Evolutionary conservation across 768 basidiomycete genomes (phyloP).

Genomic region (Coprinellus micaceus): DNA sequence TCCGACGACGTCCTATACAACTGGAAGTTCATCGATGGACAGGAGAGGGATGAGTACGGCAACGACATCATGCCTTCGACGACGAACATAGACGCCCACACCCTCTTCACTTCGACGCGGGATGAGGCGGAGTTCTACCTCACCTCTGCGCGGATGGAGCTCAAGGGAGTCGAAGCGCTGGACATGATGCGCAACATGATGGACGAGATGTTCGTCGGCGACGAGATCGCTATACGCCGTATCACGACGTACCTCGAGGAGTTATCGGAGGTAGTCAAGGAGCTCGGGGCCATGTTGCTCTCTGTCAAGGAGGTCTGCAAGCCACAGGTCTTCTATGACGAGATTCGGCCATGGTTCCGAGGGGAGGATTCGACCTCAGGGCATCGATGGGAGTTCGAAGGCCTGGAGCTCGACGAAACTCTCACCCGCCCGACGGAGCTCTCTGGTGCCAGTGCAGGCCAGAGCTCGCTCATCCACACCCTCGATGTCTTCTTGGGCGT

Average conservation of each 20-base stretch:
- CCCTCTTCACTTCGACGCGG: slow-evolving; percentile 73
- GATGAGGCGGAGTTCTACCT: slow-evolving; percentile 94
- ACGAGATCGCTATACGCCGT: slow-evolving; percentile 62
- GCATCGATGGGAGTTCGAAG: slow-evolving; percentile 48
- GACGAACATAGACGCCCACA: no score
- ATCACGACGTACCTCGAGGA: slow-evolving; percentile 61
- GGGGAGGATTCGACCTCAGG: slow-evolving; percentile 60
- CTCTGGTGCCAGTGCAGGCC: slow-evolving; percentile 81
- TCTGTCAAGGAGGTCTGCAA: slow-evolving; percentile 70
- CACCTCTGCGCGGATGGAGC: slow-evolving; percentile 83
- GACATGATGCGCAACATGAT: slow-evolving; percentile 82
- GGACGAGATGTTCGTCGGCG: slow-evolving; percentile 87
- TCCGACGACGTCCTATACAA: slow-evolving; percentile 94
- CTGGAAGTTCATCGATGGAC: slow-evolving; percentile 41
- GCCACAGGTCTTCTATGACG: slow-evolving; percentile 71
- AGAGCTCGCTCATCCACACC: slow-evolving; percentile 75
- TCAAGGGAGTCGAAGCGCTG: slow-evolving; percentile 82
- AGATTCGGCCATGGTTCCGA: slow-evolving; percentile 80
- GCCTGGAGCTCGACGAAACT: no score
- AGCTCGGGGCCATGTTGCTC: slow-evolving; percentile 62
- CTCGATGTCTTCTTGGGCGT: slow-evolving; percentile 74
- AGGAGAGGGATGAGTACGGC: slow-evolving; percentile 30
- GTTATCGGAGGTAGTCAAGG: slow-evolving; percentile 63
- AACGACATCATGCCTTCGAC: slow-evolving; percentile 59
- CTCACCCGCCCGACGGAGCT: slow-evolving; percentile 49